Conservation (phyloP, 768 basidiomycete genomes). For the Tricholoma sp. region DNA sequence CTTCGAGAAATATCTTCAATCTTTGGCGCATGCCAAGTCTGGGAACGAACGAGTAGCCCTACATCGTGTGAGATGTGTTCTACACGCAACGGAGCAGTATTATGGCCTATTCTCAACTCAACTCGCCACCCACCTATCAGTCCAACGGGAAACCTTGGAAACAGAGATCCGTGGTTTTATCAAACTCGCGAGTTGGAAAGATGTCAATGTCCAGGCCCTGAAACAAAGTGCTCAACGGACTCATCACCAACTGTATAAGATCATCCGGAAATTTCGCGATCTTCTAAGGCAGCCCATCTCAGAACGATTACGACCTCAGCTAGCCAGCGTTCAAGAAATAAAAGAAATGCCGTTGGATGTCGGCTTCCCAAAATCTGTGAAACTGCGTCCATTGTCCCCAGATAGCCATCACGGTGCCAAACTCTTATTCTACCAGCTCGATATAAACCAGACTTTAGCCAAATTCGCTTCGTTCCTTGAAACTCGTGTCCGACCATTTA, state of each 20-base stretch:
- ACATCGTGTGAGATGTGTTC: slow-evolving; percentile 47
- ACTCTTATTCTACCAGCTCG: slow-evolving; percentile 34
- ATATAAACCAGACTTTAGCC: slow-evolving; percentile 45
- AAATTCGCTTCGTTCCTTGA: slow-evolving; percentile 44
- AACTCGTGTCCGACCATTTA: slow-evolving; percentile 35
- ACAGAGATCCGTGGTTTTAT: slow-evolving; percentile 80
- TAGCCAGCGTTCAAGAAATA: slow-evolving; percentile 33
- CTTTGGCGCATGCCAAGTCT: slow-evolving; percentile 29
- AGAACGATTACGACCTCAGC: slow-evolving; percentile 32
- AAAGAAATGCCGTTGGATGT: slow-evolving; percentile 8
- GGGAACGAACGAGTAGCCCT: slow-evolving; percentile 30
- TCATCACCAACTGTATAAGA: slow-evolving; percentile 87
- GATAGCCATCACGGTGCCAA: slow-evolving; percentile 5
- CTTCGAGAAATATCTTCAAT: slow-evolving; percentile 51
- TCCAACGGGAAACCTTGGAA: slow-evolving; percentile 61
- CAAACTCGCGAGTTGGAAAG: slow-evolving; percentile 98
- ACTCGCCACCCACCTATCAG: slow-evolving; percentile 42
- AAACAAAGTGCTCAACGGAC: slow-evolving; percentile 87
- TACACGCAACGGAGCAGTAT: slow-evolving; percentile 56
- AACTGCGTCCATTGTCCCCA: slow-evolving; percentile 6
- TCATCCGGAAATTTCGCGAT: slow-evolving; percentile 88
- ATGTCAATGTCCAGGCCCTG: slow-evolving; percentile 90
- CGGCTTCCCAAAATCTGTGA: not conserved
- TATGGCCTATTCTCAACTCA: slow-evolving; percentile 55
- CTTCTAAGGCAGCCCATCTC: slow-evolving; percentile 69